Evolutionary conservation across 78 protist species (phyloP).

Genomic region (Tieghemostelium lacteum): DNA sequence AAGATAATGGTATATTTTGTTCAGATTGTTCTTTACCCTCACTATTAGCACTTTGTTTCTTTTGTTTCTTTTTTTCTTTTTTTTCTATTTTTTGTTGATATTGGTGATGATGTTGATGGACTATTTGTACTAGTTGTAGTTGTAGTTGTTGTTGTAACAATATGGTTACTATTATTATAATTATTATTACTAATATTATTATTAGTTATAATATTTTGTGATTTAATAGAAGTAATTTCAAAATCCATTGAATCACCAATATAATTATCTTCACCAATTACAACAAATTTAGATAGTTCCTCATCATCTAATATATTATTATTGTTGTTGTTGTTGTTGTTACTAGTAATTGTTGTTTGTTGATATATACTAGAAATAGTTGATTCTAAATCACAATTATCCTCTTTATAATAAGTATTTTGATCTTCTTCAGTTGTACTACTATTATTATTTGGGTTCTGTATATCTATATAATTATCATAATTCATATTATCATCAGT

Average conservation of each 20-base stretch:
- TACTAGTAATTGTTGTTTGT: too few relatives aligned
- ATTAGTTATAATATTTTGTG: background rate
- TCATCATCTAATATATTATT: too few relatives aligned
- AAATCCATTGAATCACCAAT: too few relatives aligned
- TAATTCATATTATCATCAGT: background rate
- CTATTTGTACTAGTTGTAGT: background rate
- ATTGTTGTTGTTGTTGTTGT: too few relatives aligned
- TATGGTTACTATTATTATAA: constrained; percentile 15
- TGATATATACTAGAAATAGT: background rate
- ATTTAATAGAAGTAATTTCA: background rate
- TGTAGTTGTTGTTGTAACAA: background rate
- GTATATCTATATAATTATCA: background rate
- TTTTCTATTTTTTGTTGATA: background rate
- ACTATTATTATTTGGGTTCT: background rate
- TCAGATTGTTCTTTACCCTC: constrained; percentile 3
- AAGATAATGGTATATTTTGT: background rate
- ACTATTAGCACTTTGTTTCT: too few relatives aligned
- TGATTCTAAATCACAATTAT: background rate
- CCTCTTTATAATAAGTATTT: constrained; percentile 14
- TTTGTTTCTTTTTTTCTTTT: constrained; percentile 2
- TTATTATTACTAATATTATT: constrained; percentile 23
- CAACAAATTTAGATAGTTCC: too few relatives aligned
- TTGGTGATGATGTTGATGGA: constrained; percentile 2
- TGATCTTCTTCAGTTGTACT: background rate
- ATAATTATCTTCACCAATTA: background rate